Evolutionary conservation across 2,329 filamentous ascomycete genomes (phyloP).

Genomic region (Scolecobasidium constrictum): DNA sequence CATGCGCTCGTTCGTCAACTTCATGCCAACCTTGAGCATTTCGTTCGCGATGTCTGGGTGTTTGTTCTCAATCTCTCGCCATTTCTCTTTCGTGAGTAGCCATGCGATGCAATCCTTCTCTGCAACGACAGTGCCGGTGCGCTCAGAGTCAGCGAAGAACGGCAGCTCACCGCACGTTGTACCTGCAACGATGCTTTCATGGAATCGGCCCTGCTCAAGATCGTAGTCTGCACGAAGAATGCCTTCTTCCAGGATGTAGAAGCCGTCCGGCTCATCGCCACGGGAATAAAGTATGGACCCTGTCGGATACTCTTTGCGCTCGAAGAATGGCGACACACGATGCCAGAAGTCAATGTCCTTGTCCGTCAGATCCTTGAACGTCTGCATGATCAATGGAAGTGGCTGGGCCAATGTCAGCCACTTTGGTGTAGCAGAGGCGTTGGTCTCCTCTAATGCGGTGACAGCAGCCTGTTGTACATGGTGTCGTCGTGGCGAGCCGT

Average conservation of each 20-base stretch:
- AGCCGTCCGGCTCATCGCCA: constrained; percentile 65
- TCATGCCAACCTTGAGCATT: constrained; percentile 75
- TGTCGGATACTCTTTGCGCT: constrained; percentile 52
- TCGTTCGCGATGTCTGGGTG: constrained; percentile 74
- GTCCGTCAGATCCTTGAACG: constrained; percentile 80
- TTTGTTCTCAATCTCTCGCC: constrained; percentile 59
- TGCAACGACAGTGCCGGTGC: constrained; percentile 77
- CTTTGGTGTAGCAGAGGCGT: constrained; percentile 44
- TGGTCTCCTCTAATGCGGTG: constrained; percentile 58
- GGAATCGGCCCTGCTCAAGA: constrained; percentile 77
- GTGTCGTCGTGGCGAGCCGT: constrained; percentile 66
- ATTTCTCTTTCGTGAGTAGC: constrained; percentile 62
- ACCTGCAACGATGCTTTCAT: constrained; percentile 85
- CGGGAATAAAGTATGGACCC: constrained; percentile 68
- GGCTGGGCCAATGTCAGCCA: constrained; percentile 88
- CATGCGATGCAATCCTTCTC: constrained; percentile 76
- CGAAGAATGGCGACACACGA: constrained; percentile 64
- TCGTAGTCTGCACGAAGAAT: constrained; percentile 86
- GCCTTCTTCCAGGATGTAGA: constrained; percentile 83
- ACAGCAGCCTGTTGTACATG: constrained; percentile 71
- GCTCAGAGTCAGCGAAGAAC: constrained; percentile 83
- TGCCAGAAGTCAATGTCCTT: constrained; percentile 97
- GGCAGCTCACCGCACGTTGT: constrained; percentile 93
- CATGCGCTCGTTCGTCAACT: constrained; percentile 92
- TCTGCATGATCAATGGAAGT: constrained; percentile 80